A percentile compares a stretch with the other conserved stretches of the same genome.
phyloP scores from a whole-genome alignment of 2,329 filamentous ascomycete genomes.

The Rhinocladiella similis region DNA sequence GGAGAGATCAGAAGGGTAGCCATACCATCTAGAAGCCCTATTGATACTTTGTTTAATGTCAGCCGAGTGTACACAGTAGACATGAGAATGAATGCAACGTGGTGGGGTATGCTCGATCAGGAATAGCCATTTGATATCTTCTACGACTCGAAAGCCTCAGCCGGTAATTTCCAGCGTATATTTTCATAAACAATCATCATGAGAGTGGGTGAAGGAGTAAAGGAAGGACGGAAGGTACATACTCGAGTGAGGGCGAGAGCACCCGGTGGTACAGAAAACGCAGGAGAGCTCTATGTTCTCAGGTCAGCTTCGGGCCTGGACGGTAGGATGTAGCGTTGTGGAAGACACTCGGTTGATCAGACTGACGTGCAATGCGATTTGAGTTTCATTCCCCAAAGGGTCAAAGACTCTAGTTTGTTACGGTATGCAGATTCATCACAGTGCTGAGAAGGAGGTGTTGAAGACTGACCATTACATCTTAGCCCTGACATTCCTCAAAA shows the following conservation, averaged over 20 bases:
- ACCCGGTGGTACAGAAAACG: neutral
- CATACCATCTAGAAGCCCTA: constrained; percentile 1
- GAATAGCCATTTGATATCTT: constrained; percentile 84
- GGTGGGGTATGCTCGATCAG: constrained; percentile 55
- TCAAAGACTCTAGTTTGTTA: constrained; percentile 95
- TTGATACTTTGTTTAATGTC: constrained; percentile 1
- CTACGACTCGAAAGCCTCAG: constrained; percentile 71
- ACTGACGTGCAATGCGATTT: constrained; percentile 81
- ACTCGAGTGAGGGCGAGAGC: constrained; percentile 1
- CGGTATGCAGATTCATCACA: constrained; percentile 31
- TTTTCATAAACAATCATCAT: constrained; percentile 63
- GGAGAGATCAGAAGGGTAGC: constrained; percentile 16
- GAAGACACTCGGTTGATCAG: constrained; percentile 59
- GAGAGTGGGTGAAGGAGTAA: constrained; percentile 33
- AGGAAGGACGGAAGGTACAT: constrained; percentile 8
- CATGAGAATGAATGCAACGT: neutral
- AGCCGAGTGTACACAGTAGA: neutral
- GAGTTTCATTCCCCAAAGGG: constrained; percentile 78
- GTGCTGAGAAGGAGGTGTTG: neutral
- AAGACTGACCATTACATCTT: neutral
- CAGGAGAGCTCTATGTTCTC: no score
- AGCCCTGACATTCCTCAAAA: no score
- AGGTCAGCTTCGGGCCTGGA: neutral
- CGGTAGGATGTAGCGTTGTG: neutral
- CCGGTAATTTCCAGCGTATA: constrained; percentile 97